Evolutionary conservation across 495 filamentous ascomycete species (phyloP).

Genomic region (Neurospora sp.): DNA sequence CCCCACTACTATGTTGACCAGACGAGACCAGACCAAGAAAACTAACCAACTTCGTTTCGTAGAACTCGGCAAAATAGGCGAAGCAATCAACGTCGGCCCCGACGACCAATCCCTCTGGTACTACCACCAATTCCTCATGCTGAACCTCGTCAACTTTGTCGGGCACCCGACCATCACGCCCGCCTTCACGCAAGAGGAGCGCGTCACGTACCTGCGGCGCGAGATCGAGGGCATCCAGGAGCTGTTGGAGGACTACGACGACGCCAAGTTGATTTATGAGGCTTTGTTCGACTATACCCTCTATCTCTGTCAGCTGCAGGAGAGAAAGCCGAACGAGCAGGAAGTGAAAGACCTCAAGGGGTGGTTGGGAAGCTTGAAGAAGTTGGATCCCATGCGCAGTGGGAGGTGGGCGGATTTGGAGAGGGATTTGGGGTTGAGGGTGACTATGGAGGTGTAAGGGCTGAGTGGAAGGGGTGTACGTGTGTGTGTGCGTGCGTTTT

Average conservation of each 20-base stretch:
- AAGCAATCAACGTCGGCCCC: slow-evolving; percentile 73
- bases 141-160: slow-evolving; percentile 36
- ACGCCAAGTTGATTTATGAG: slow-evolving; percentile 75
- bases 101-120: slow-evolving; percentile 94
- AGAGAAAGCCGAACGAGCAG: slow-evolving; percentile 15
- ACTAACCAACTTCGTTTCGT: neutral
- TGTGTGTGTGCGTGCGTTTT: neutral
- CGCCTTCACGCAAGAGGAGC: slow-evolving; percentile 49
- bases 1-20: neutral
- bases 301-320: slow-evolving; percentile 36
- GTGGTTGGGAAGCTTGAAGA: slow-evolving; percentile 54
- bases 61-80: slow-evolving; percentile 66
- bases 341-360: slow-evolving; percentile 39
- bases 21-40: neutral
- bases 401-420: slow-evolving; percentile 61
- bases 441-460: neutral
- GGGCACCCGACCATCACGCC: slow-evolving; percentile 49
- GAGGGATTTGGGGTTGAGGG: slow-evolving; percentile 22
- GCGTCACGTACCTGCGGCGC: slow-evolving; percentile 52
- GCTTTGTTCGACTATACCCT: slow-evolving; percentile 57
- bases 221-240: slow-evolving; percentile 63
- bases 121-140: slow-evolving; percentile 81
- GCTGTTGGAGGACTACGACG: slow-evolving; percentile 62
- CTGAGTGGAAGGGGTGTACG: neutral
- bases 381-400: slow-evolving; percentile 58